phyloP scores from a whole-genome alignment of 495 filamentous ascomycete genomes.

The Lasiosphaeria hispida region DNA sequence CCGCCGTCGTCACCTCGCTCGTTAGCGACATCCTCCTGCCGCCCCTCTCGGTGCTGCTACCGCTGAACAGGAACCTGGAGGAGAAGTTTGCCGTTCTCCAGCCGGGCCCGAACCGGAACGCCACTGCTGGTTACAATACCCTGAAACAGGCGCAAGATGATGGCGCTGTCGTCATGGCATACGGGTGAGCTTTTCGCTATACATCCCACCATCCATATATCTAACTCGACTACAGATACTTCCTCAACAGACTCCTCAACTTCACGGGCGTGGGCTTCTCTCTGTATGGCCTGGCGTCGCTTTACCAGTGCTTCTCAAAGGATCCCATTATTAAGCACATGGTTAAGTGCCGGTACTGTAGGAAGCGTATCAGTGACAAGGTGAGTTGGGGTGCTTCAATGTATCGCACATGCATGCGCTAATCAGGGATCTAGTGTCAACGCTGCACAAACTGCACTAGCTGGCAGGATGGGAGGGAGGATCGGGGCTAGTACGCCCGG shows the following conservation, averaged over 20 bases:
- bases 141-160: conserved; percentile 64
- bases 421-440: conserved; percentile 42
- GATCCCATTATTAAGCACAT: conserved; percentile 70
- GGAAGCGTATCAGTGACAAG: conserved; percentile 63
- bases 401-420: not conserved
- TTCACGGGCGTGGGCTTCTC: conserved; percentile 65
- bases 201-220: not conserved
- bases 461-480: conserved; percentile 76
- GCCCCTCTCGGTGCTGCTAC: conserved; percentile 64
- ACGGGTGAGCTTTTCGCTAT: conserved; percentile 49
- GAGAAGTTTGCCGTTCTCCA: conserved; percentile 71
- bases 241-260: conserved; percentile 64
- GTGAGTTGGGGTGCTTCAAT: conserved; percentile 34
- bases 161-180: conserved; percentile 69
- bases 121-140: conserved; percentile 61
- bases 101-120: conserved; percentile 50
- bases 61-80: conserved; percentile 67
- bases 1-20: conserved; percentile 67
- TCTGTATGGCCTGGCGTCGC: conserved; percentile 62
- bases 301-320: conserved; percentile 59
- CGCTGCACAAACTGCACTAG: conserved; percentile 72
- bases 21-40: conserved; percentile 70
- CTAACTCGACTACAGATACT: conserved; percentile 43
- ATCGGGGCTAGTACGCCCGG: conserved; percentile 23
- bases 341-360: conserved; percentile 70